A percentile compares a stretch with the other conserved stretches of the same genome.
Evolutionary conservation across 2,329 filamentous ascomycete species (phyloP).

Genomic region (Fusarium sp.): DNA sequence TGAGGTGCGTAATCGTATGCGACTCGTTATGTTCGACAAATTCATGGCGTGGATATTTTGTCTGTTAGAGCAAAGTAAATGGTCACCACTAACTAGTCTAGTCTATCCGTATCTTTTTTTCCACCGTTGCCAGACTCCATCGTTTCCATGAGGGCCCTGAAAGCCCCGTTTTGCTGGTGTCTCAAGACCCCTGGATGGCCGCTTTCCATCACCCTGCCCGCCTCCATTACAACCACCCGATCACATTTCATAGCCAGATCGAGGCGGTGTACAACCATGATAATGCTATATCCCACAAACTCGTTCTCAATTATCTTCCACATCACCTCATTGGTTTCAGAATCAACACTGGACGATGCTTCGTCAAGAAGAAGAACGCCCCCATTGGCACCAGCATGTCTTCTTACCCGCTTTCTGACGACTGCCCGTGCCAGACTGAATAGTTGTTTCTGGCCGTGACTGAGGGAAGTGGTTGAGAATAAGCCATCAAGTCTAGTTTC

Average conservation of each 20-base stretch:
- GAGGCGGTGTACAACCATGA: conserved; percentile 60
- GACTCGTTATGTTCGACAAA: no score
- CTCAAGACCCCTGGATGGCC: conserved; percentile 27
- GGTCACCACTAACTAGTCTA: neutral
- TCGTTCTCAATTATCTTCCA: conserved; percentile 55
- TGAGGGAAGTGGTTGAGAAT: conserved; percentile 50
- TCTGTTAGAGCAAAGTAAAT: neutral
- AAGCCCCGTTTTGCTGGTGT: neutral
- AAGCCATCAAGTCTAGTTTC: conserved; percentile 57
- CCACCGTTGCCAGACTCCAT: neutral
- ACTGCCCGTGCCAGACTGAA: conserved; percentile 72
- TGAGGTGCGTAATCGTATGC: neutral
- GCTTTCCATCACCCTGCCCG: conserved; percentile 59
- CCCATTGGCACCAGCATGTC: conserved; percentile 2
- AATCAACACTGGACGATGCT: conserved; percentile 57
- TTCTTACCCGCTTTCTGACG: conserved; percentile 53
- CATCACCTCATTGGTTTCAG: conserved; percentile 56
- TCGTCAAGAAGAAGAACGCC: conserved; percentile 58
- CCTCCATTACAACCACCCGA: conserved; percentile 63
- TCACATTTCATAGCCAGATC: conserved; percentile 66
- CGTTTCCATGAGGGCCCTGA: neutral
- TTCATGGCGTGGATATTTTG: neutral
- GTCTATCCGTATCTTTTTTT: neutral
- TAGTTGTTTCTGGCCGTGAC: conserved; percentile 71
- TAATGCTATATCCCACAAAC: conserved; percentile 64